Evolutionary conservation across 2,329 filamentous ascomycete genomes (phyloP).

Genomic region (Beauveria bassiana): DNA sequence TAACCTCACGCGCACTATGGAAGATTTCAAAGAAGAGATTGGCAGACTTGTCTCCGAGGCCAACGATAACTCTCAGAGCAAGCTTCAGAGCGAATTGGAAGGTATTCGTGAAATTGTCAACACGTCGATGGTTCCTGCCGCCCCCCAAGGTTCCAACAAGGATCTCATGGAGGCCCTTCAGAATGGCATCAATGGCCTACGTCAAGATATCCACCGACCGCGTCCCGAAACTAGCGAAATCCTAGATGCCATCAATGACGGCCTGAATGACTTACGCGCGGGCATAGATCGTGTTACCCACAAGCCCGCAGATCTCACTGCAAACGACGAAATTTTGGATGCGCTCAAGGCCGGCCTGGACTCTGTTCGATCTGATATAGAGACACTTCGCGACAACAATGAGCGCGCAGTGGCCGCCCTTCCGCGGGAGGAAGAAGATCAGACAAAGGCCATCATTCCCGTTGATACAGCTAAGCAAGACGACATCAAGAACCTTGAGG

Average conservation of each 20-base stretch:
- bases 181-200: constrained; percentile 65
- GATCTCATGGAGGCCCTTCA: constrained; percentile 66
- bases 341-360: constrained; percentile 77
- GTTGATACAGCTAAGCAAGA: constrained; percentile 53
- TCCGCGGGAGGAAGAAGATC: constrained; percentile 13
- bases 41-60: constrained; percentile 47
- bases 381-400: constrained; percentile 54
- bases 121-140: constrained; percentile 55
- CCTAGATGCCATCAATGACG: constrained; percentile 82
- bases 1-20: constrained; percentile 55
- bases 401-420: constrained; percentile 40
- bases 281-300: constrained; percentile 72
- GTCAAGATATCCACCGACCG: constrained; percentile 63
- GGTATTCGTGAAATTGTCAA: constrained; percentile 73
- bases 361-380: constrained; percentile 66
- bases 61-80: constrained; percentile 49
- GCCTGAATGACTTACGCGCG: constrained; percentile 65
- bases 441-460: constrained; percentile 25
- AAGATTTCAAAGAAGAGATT: constrained; percentile 61
- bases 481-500: constrained; percentile 80
- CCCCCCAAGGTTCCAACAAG: constrained; percentile 42
- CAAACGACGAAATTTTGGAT: constrained; percentile 84
- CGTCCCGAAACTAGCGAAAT: constrained; percentile 75
- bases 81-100: constrained; percentile 75
- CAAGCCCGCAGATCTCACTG: constrained; percentile 73